Evolutionary conservation across 2,329 filamentous ascomycete genomes (phyloP), one percentile per base, ranked within the genome.

Genomic region (Penicillium verrucosum): DNA sequence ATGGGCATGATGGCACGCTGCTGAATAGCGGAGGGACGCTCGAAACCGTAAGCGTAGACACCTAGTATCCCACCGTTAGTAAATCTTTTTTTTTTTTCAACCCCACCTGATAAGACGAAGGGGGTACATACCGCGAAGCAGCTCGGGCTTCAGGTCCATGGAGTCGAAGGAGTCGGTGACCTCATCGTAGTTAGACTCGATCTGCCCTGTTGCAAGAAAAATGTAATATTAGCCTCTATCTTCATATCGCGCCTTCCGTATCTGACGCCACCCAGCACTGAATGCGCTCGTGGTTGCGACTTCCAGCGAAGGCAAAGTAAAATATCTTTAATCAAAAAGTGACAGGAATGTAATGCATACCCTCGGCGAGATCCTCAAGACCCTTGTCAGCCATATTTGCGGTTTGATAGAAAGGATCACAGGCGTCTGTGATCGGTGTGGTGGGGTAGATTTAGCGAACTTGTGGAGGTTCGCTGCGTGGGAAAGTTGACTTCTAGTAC

Each of bases 121-220:
- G 54, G 56, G 56, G 65, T 60, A 82, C 83, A 80, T 83, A 87
- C 86, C 94, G 82, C 94, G 92, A 77, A 99, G 91, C 75, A 99
- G 89, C 85, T 99, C 94, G 66, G 91, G 77, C 87, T 95, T 96
- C 75, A 99, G 86, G 82, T 87, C 88, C 94, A 99, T 99, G 73
- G 92, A 85, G 81, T 99, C 94, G 82, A 99, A 99, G 62, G 92
- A 96, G 82, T 99, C 95, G 80, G 94, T 93, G 74, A 93, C 92
- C 86, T 97, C 92, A 86, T 99, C 94, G 84, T 97, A 99, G 90
- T 99, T 99, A 77, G 92, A 96, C 86, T 99, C 95, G 85, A 99
- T 99, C 84, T 96, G 92, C 81, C 89, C 93, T 96, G 78, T 73
- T 76, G 18, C 44, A 36, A n/a, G 11, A 21, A 57, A 59, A 65